A percentile compares a stretch with the other conserved stretches of the same genome.
Conservation (phyloP, 108 stramenopile genomes). For the Mediolabrus comicus region DNA sequence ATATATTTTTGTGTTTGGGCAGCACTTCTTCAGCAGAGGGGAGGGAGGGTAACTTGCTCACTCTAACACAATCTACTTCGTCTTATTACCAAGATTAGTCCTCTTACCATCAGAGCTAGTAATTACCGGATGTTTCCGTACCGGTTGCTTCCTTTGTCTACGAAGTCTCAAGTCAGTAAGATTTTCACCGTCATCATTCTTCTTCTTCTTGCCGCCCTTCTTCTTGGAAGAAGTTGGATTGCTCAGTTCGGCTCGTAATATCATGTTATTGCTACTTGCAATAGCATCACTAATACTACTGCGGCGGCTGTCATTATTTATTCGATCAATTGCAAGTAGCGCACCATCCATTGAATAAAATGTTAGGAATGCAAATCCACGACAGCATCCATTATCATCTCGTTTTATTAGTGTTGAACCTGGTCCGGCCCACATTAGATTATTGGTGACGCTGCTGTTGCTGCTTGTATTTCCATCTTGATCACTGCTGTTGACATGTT, state of each 20-base stretch:
- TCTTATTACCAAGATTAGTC: conserved; percentile 17
- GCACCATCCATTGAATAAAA: conserved; percentile 14
- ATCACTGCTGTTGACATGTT: no score
- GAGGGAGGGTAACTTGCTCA: no score
- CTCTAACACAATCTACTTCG: not conserved
- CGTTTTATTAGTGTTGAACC: conserved; percentile 30
- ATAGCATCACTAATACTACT: not conserved
- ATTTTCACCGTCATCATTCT: not conserved
- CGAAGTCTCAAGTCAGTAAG: conserved; percentile 13
- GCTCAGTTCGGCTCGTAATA: conserved; percentile 14
- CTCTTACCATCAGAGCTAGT: conserved; percentile 12
- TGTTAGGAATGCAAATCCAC: conserved; percentile 33
- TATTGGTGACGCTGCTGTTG: not conserved
- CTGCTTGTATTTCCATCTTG: no score
- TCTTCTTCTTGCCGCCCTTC: conserved; percentile 2
- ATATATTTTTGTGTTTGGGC: no score
- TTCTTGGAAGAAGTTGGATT: not conserved
- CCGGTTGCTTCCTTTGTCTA: conserved; percentile 9
- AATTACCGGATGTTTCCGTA: conserved; percentile 22
- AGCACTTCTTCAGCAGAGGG: no score
- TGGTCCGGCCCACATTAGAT: conserved; percentile 23
- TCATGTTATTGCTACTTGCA: not conserved
- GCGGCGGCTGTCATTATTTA: not conserved
- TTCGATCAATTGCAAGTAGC: conserved; percentile 1
- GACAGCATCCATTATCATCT: conserved; percentile 16